Conservation (phyloP, 257 asterid species). For the Lithospermum erythrorhizon region DNA sequence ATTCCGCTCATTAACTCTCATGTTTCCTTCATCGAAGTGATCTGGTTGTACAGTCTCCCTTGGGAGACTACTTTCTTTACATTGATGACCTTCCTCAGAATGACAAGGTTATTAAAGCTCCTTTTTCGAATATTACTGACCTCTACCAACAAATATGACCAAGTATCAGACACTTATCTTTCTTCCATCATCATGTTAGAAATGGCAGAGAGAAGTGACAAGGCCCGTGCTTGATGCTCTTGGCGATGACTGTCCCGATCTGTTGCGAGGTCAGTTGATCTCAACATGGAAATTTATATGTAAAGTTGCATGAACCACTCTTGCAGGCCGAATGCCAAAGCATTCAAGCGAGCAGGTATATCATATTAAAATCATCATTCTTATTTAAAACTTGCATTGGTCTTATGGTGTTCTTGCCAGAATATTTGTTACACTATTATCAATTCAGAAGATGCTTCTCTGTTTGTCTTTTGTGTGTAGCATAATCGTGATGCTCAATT, state of each 20-base stretch:
- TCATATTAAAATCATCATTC: not conserved
- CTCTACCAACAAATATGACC: not conserved
- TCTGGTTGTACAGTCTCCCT: conserved; percentile 85
- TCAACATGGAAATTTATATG: not conserved
- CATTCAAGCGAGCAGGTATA: conserved; percentile 63
- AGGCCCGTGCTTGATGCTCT: conserved; percentile 75
- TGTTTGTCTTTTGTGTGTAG: no score
- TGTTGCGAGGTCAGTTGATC: conserved; percentile 62
- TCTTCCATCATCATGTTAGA: no score
- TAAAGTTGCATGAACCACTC: conserved; percentile 93
- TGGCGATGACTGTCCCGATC: conserved; percentile 70
- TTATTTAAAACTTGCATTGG: not conserved
- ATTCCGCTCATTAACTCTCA: conserved; percentile 3
- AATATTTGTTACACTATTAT: not conserved
- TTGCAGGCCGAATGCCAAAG: conserved; percentile 81
- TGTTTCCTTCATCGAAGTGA: conserved; percentile 27
- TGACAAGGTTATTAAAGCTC: conserved; percentile 46
- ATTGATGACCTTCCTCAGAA: conserved; percentile 70
- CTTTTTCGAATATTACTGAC: not conserved
- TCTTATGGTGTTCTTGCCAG: not conserved
- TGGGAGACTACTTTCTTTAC: conserved; percentile 75
- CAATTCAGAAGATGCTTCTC: not conserved
- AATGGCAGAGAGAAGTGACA: conserved; percentile 58
- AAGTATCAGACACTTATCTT: conserved; percentile 4
- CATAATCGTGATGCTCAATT: no score